Evolutionary conservation across 192 early-diverging fungal species (phyloP).

Genomic region (Kappamyces sp.): DNA sequence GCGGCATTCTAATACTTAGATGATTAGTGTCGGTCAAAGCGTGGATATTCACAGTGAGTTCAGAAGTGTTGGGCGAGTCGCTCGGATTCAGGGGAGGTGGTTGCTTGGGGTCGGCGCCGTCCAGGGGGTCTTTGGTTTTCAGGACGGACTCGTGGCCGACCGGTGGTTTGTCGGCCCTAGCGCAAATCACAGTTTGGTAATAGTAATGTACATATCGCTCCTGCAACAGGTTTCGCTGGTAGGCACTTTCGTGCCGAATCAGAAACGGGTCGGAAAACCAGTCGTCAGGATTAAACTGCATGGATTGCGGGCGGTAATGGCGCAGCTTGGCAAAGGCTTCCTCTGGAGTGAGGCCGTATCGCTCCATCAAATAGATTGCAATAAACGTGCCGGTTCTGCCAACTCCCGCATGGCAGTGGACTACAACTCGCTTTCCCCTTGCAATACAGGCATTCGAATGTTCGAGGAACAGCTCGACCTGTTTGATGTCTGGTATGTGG

Average conservation of each 20-base stretch:
- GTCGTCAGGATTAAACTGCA: constrained; percentile 39
- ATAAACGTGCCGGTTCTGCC: constrained; percentile 44
- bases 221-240: constrained; percentile 30
- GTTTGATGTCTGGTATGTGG: constrained; percentile 27
- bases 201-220: constrained; percentile 33
- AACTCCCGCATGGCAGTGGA: constrained; percentile 50
- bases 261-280: constrained; percentile 41
- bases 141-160: background rate
- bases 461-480: constrained; percentile 31
- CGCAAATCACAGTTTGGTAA: constrained; percentile 2
- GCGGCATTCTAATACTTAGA: too few relatives aligned
- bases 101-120: too few relatives aligned
- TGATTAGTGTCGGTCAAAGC: too few relatives aligned
- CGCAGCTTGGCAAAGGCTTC: constrained; percentile 33
- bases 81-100: too few relatives aligned
- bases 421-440: constrained; percentile 29
- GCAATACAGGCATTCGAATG: constrained; percentile 26
- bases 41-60: too few relatives aligned
- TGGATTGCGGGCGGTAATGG: constrained; percentile 34
- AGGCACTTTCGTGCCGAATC: constrained; percentile 18
- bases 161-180: too few relatives aligned
- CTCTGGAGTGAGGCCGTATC: constrained; percentile 31
- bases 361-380: constrained; percentile 40
- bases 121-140: too few relatives aligned
- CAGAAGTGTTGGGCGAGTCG: too few relatives aligned